A percentile compares a stretch with the other conserved stretches of the same genome.
These are phyloP conservation scores for Lactarius sanguifluus DNA, from an alignment of 768 basidiomycete species.

Conservation along the genomic window DNA sequence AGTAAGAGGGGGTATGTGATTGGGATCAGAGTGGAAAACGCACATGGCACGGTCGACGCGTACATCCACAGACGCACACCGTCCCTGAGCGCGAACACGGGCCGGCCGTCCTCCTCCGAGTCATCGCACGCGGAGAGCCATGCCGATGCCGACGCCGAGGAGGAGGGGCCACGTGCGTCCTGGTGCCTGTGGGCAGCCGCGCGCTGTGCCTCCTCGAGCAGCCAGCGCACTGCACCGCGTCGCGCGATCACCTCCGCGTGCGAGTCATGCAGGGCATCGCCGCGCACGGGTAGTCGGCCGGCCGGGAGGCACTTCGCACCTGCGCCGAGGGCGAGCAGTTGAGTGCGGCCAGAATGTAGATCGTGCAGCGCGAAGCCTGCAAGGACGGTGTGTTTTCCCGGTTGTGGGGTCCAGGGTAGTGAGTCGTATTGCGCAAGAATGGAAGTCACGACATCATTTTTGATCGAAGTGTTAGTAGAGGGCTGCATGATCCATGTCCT, in stretches of 20 bases:
- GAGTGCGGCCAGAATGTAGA: conserved; percentile 35
- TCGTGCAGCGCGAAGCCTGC: conserved; percentile 55
- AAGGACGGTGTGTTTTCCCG: conserved; percentile 61
- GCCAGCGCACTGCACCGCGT: conserved; percentile 74
- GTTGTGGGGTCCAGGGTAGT: conserved; percentile 51
- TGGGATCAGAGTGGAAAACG: conserved; percentile 1
- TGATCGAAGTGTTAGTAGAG: conserved; percentile 25
- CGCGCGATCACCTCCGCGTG: conserved; percentile 94
- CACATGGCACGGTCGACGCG: conserved; percentile 70
- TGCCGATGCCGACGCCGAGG: conserved; percentile 1
- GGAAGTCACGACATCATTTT: conserved; percentile 38
- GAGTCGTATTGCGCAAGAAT: conserved; percentile 47
- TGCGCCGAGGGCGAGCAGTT: conserved; percentile 71
- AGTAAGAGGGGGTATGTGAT: too few relatives aligned
- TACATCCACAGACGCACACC: conserved; percentile 65
- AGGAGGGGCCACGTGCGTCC: conserved; percentile 37
- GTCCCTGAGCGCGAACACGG: conserved; percentile 44
- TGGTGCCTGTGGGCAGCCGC: conserved; percentile 14
- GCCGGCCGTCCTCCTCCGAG: conserved; percentile 36
- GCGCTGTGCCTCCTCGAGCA: conserved; percentile 66
- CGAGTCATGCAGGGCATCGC: conserved; percentile 83
- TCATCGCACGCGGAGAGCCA: conserved; percentile 48
- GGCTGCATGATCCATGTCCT: not conserved
- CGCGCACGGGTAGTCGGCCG: conserved; percentile 55
- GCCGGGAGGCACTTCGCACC: conserved; percentile 86